These are phyloP conservation scores for Fusarium agapanthi DNA, from an alignment of 2,329 filamentous ascomycete genomes.

Conservation along the genomic window DNA sequence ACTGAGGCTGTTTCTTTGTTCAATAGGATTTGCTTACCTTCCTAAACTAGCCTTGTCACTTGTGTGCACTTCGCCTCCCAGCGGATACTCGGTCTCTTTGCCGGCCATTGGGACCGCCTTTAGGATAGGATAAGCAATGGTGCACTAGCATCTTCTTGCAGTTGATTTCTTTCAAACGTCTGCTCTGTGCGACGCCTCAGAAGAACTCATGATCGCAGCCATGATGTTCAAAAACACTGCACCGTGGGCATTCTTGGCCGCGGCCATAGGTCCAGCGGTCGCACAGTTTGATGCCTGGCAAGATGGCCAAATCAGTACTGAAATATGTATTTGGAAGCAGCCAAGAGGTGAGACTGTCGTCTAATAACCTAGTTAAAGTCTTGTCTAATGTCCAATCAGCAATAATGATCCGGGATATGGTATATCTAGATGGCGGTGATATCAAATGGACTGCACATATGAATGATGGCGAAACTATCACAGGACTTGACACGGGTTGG, in stretches of 20 bases:
- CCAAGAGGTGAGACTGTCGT: constrained; percentile 49
- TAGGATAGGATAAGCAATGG: constrained; percentile 32
- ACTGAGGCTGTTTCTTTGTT: constrained; percentile 17
- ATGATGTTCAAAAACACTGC: constrained; percentile 31
- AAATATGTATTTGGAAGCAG: constrained; percentile 67
- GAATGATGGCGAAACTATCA: constrained; percentile 51
- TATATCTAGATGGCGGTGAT: constrained; percentile 72
- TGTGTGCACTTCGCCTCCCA: neutral
- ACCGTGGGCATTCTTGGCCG: constrained; percentile 28
- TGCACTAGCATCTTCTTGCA: constrained; percentile 32
- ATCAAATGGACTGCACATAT: constrained; percentile 63
- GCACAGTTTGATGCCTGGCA: constrained; percentile 60
- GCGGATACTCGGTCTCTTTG: neutral
- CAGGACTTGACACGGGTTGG: constrained; percentile 53
- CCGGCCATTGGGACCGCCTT: neutral
- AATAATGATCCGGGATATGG: constrained; percentile 65
- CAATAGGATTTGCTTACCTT: constrained; percentile 6
- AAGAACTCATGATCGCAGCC: neutral
- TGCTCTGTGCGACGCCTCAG: constrained; percentile 8
- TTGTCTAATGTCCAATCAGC: constrained; percentile 51
- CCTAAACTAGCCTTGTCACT: constrained; percentile 2
- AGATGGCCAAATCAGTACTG: constrained; percentile 62
- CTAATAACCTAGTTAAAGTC: neutral
- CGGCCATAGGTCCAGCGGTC: constrained; percentile 13
- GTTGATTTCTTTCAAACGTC: constrained; percentile 21